phyloP scores from a whole-genome alignment of 768 basidiomycete genomes.

The Suillus plorans region DNA sequence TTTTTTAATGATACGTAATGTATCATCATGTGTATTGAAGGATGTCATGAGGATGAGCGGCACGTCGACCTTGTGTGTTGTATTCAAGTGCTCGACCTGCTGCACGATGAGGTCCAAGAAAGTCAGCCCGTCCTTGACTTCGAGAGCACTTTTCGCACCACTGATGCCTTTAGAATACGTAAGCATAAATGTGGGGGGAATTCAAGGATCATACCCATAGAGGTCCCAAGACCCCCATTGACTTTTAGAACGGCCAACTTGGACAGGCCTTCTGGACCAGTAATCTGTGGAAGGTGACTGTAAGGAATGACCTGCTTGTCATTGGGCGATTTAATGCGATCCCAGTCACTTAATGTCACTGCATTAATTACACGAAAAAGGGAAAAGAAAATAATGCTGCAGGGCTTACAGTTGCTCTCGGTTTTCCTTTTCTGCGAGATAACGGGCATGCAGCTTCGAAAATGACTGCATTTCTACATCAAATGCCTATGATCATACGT shows the following conservation, averaged over 20 bases:
- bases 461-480: conserved; percentile 96
- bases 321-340: conserved; percentile 84
- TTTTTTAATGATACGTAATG: conserved; percentile 94
- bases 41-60: conserved; percentile 99
- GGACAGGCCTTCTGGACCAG: conserved; percentile 68
- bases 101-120: conserved; percentile 94
- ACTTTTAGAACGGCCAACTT: conserved; percentile 96
- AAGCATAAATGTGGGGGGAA: not conserved
- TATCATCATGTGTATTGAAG: conserved; percentile 97
- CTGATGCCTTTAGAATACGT: conserved; percentile 59
- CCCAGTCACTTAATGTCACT: conserved; percentile 65
- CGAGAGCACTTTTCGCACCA: conserved; percentile 89
- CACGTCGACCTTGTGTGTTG: conserved; percentile 78
- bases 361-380: conserved; percentile 9
- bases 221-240: conserved; percentile 91
- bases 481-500: conserved; percentile 55
- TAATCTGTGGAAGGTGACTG: conserved; percentile 59
- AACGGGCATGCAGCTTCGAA: conserved; percentile 94
- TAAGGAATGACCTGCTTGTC: conserved; percentile 87
- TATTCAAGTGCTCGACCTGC: conserved; percentile 96
- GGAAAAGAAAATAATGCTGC: conserved; percentile 9
- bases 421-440: conserved; percentile 86
- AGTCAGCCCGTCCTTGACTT: conserved; percentile 97
- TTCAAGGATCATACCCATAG: conserved; percentile 62
- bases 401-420: conserved; percentile 76